Conservation (phyloP, 2,329 filamentous ascomycete species). For the Fusarium coicis region DNA sequence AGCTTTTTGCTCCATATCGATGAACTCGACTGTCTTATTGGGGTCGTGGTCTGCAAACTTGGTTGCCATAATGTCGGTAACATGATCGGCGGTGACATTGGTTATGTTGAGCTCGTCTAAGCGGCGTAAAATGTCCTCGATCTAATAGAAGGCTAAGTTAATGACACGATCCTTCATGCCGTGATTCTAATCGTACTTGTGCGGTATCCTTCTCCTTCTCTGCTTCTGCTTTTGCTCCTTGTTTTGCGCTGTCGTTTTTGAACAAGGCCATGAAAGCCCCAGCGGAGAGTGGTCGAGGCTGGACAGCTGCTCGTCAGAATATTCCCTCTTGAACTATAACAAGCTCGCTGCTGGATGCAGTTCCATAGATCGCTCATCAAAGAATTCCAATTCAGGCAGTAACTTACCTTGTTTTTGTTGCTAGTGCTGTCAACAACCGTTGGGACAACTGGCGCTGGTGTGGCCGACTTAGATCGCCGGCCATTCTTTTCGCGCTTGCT, state of each 20-base stretch:
- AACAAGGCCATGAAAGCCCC: constrained; percentile 73
- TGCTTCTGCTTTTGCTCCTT: constrained; percentile 54
- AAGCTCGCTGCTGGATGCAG: neutral
- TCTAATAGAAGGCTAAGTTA: constrained; percentile 46
- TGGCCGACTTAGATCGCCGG: constrained; percentile 65
- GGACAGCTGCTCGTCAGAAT: constrained; percentile 29
- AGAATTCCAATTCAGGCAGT: neutral
- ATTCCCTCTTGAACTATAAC: neutral
- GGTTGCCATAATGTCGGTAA: constrained; percentile 66
- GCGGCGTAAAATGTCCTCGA: constrained; percentile 54
- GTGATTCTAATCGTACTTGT: constrained; percentile 48
- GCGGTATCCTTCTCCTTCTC: constrained; percentile 60
- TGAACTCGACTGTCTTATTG: constrained; percentile 79
- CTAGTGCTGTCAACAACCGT: constrained; percentile 17
- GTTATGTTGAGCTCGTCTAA: constrained; percentile 59
- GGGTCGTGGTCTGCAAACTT: constrained; percentile 75
- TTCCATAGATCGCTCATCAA: neutral
- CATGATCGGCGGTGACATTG: constrained; percentile 65
- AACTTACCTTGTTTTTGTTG: constrained; percentile 59
- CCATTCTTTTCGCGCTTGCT: constrained; percentile 75
- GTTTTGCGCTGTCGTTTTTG: constrained; percentile 67
- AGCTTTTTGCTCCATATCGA: constrained; percentile 83
- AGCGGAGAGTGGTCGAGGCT: constrained; percentile 64
- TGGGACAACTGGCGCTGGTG: constrained; percentile 61
- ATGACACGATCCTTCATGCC: constrained; percentile 7